A percentile compares a stretch with the other conserved stretches of the same genome.
These are phyloP conservation scores for Daldinia decipiens DNA, from an alignment of 495 filamentous ascomycete species.

Conservation along the genomic window DNA sequence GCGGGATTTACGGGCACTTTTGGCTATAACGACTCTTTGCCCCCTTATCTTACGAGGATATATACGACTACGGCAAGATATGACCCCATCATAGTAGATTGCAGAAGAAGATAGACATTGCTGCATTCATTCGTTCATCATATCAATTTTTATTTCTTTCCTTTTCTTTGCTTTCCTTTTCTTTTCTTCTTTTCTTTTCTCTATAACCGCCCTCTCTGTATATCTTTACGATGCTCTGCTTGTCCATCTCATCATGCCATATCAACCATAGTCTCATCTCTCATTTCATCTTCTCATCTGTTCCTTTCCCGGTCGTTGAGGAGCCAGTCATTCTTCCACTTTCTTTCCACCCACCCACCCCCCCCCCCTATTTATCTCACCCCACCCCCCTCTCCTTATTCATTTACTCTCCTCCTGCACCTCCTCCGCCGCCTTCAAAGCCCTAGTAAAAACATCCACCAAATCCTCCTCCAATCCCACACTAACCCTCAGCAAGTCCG, in stretches of 20 bases:
- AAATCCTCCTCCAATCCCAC: slow-evolving; percentile 87
- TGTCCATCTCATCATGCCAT: neutral
- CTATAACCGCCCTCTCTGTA: neutral
- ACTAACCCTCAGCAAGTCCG: slow-evolving; percentile 83
- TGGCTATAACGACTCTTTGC: neutral
- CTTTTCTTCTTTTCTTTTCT: slow-evolving; percentile 4
- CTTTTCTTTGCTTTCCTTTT: slow-evolving; percentile 3
- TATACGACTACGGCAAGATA: neutral
- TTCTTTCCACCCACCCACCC: no score
- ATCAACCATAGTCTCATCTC: no score
- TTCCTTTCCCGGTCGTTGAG: neutral
- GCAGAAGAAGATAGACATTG: no score
- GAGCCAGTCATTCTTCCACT: neutral
- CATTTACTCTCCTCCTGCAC: slow-evolving; percentile 20
- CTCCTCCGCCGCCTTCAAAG: slow-evolving; percentile 59
- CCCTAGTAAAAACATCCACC: slow-evolving; percentile 57
- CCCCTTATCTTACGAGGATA: neutral
- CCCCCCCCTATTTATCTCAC: neutral
- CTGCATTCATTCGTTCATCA: neutral
- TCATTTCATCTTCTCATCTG: neutral
- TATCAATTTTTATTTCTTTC: neutral
- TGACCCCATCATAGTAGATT: neutral
- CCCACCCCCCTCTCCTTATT: no score
- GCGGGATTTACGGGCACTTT: neutral
- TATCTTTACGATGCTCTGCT: neutral